Percentiles rank a stretch among this genome's conserved stretches.
Conservation (phyloP, 108 stramenopile species). For the Schizochytrium sp. region DNA sequence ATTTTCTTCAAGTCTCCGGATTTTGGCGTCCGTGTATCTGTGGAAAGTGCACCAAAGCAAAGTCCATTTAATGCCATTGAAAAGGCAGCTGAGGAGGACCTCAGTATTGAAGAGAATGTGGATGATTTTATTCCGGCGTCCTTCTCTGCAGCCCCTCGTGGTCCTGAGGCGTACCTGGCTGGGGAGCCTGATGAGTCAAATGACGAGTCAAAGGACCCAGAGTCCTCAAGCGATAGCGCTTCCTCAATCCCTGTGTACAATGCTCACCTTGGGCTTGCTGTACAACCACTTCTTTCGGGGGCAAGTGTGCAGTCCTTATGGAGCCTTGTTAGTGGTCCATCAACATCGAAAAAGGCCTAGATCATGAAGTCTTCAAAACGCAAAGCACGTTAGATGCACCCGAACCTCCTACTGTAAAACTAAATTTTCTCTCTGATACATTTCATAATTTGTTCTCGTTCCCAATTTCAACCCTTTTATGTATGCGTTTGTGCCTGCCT, state of each 20-base stretch:
- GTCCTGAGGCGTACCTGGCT: conserved; percentile 16
- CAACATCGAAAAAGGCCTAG: too few relatives aligned
- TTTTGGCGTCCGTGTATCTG: conserved; percentile 75
- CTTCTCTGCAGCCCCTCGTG: conserved; percentile 70
- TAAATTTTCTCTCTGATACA: too few relatives aligned
- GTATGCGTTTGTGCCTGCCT: too few relatives aligned
- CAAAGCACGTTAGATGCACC: too few relatives aligned
- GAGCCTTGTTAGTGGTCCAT: neutral
- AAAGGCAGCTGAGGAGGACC: conserved; percentile 69
- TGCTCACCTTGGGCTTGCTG: conserved; percentile 75
- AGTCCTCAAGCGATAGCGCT: neutral
- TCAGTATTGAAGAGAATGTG: conserved; percentile 72
- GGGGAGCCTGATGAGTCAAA: neutral
- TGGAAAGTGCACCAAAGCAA: conserved; percentile 66
- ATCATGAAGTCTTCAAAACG: too few relatives aligned
- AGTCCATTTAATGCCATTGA: conserved; percentile 61
- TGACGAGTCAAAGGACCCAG: conserved; percentile 3
- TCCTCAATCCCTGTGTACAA: conserved; percentile 62
- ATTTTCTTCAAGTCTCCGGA: conserved; percentile 71
- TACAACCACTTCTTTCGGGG: conserved; percentile 73
- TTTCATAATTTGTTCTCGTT: too few relatives aligned
- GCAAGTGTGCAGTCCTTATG: conserved; percentile 70
- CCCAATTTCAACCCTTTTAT: too few relatives aligned
- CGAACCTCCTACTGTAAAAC: too few relatives aligned
- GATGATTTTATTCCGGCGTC: conserved; percentile 75